phyloP scores from a whole-genome alignment of 176 grass and related monocot genomes.

The Triticum aestivum region IWGSC_CS_RefSeq_v2.1 NC_057807.1:594215824-594216323 shows the following conservation, averaged over 20 bases:
- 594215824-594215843: too few relatives aligned
- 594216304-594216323: constrained; percentile 59
- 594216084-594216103: not conserved
- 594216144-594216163: constrained; percentile 33
- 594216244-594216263: not conserved
- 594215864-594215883: not conserved
- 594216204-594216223: constrained; percentile 32
- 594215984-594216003: too few relatives aligned
- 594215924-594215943: too few relatives aligned
- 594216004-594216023: too few relatives aligned
- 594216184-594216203: not conserved
- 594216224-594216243: not conserved
- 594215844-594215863: not conserved
- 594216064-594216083: not conserved
- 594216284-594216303: constrained; percentile 83
- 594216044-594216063: not conserved
- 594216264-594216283: constrained; percentile 82
- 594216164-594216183: not conserved
- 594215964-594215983: too few relatives aligned
- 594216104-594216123: not conserved
- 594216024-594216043: too few relatives aligned
- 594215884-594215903: not conserved
- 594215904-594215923: not conserved
- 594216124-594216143: not conserved
- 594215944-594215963: not conserved